These are phyloP conservation scores for Fraxinus dipetala DNA, from an alignment of 305 asterid species.

Conservation along the genomic window DNA sequence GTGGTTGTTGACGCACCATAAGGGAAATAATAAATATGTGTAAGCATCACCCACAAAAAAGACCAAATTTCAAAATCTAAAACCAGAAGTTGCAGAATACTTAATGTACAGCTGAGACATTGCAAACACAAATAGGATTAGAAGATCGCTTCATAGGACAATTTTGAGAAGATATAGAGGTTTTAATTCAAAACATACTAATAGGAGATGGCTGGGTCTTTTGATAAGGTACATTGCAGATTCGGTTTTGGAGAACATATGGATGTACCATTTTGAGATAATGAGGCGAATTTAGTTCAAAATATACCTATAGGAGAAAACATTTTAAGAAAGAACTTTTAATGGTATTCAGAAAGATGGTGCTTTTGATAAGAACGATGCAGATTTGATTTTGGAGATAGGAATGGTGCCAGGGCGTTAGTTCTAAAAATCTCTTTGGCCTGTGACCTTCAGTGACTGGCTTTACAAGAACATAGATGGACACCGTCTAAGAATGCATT, in stretches of 20 bases:
- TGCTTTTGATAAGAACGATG: background rate
- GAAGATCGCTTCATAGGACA: background rate
- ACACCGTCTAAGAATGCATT: background rate
- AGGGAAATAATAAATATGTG: background rate
- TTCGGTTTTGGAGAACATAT: background rate
- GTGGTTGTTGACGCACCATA: background rate
- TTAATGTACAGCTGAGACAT: background rate
- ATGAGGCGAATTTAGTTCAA: background rate
- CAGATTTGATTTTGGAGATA: background rate
- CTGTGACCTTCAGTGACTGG: background rate
- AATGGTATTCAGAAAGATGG: background rate
- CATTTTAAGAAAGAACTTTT: background rate
- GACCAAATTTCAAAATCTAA: background rate
- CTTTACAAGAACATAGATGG: background rate
- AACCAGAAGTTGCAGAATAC: slow-evolving; percentile 2
- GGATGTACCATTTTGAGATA: background rate
- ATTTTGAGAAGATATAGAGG: background rate
- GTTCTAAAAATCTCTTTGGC: background rate
- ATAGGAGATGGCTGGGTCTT: background rate
- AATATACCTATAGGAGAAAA: background rate
- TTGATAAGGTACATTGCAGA: background rate
- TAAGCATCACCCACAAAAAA: background rate
- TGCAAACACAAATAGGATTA: background rate
- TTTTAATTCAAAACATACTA: background rate
- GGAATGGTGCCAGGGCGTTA: background rate